Base-by-base conservation (phyloP, 352 stramenopile genomes). In the Phytophthora sansomeana region DNA sequence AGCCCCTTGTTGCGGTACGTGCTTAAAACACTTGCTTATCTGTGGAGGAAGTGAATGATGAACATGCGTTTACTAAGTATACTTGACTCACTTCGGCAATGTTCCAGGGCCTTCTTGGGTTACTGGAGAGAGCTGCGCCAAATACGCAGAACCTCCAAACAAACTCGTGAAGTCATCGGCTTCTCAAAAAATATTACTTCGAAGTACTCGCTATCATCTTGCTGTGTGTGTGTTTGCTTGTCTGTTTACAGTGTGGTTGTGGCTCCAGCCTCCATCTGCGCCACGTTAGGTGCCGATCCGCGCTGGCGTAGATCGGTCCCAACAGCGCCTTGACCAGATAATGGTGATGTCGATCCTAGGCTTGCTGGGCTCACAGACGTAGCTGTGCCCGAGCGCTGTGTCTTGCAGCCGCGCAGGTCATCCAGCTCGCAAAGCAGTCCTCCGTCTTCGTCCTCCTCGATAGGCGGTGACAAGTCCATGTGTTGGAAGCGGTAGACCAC, bases 401-500 rank as follows among this genome's bases (percentile, higher is more conserved):
- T 47, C 16, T 72, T 68, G 17, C 52, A 32, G 30, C 59, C 57
- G 26, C 39, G 36, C 32, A 77, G 30, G 17, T 75, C 61, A 16
- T 74, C 73, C 10, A 80, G 38, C 19, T 72, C 62, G 3, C 50
- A n/a, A 8, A 89, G 51, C 16, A 90, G 63, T 1, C 64, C 78
- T n/a, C 69, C 74, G 21, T 72, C 46, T 43, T 74, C 69, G 8
- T 77, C 68, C 32, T 78, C 66, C 26, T 58, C 35, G 14, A 55
- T 43, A 29, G 55, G 43, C 29, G 53, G 42, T 1, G 55, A 58
- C 42, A 43, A 32, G 24, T 80, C 54, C 48, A 74, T 58, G 38
- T 77, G 72, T 9, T 78, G 68, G 33, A 76, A 73, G 11, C 81
- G 81, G 33, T 89, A 77, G 14, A n/a, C n/a, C n/a, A n/a, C n/a